Evolutionary conservation across 2,329 filamentous ascomycete genomes (phyloP), one percentile per base, ranked within the genome.

Genomic region (Chaetothyriales sp.): DNA sequence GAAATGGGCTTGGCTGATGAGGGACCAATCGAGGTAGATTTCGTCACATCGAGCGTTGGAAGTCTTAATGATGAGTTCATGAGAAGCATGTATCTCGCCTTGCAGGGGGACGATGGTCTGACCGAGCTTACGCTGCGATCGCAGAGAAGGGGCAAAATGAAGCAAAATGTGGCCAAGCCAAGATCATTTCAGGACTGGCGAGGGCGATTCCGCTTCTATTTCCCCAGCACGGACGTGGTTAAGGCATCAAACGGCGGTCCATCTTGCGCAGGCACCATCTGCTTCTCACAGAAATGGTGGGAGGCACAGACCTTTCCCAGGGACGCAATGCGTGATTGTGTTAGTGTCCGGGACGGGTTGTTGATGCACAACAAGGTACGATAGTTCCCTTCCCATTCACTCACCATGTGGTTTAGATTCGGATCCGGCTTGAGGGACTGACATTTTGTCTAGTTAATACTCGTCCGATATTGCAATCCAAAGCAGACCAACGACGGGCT

Each of bases 351-450:
- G 36, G 59, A 68, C 2, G 85, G 86, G 0, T 64, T 95, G 19
- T 70, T 98, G 55, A 86, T 93, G 71, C 92, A 98, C 67, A 93
- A 80, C 68, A 98, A 98, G 70, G 72, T 87, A 57, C 68, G 80
- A 50, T 70, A 18, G 25, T 47, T 26, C 26, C 22, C n/a, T 26
- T 10, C 19, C 18, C 22, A 54, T 52, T 26, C 20, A 44, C 15
- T 44, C 43, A 44, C 45, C 7, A 32, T 12, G 7, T 18, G 9
- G 19, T 18, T 47, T n/a, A n/a, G n/a, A n/a, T n/a, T n/a, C n/a
- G 18, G 45, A 22, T 3, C 18, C n/a, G 18, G 18, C 2, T 47
- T 22, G 20, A 42, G 9, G 10, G 12, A 39, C 32, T 39, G 32
- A 39, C 32, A 22, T 43, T 15, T 46, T 18, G 25, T 43, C 15